These are phyloP conservation scores for Naganishia sp. DNA, from an alignment of 1,284 basidiomycete species.

Conservation along the genomic window DNA sequence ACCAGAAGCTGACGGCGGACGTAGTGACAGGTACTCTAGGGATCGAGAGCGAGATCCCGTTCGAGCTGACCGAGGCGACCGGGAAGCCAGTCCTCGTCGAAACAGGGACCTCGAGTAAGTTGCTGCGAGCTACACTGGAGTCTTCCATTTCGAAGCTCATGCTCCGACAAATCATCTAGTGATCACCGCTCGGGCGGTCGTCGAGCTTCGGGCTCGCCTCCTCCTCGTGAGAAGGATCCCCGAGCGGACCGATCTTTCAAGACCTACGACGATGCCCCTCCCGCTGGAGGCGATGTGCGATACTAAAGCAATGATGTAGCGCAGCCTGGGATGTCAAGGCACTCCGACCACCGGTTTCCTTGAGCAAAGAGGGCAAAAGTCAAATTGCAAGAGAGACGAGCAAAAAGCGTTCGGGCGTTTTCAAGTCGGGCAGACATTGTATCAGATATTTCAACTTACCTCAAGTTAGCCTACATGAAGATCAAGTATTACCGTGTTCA, in stretches of 20 bases:
- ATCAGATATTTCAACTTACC: slow-evolving; percentile 17
- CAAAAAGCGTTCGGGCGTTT: neutral
- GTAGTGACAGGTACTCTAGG: slow-evolving; percentile 23
- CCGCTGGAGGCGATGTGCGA: slow-evolving; percentile 32
- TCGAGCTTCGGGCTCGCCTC: slow-evolving; percentile 42
- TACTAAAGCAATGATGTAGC: slow-evolving; percentile 29
- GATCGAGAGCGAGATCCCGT: slow-evolving; percentile 24
- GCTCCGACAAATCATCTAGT: slow-evolving; percentile 29
- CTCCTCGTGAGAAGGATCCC: slow-evolving; percentile 38
- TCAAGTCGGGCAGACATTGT: slow-evolving; percentile 6
- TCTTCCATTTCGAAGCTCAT: slow-evolving; percentile 12
- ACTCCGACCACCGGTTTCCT: too few species aligned
- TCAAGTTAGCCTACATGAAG: slow-evolving; percentile 10
- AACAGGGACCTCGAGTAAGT: slow-evolving; percentile 26
- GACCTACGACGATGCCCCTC: slow-evolving; percentile 39
- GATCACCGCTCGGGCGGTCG: slow-evolving; percentile 32
- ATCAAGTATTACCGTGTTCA: slow-evolving; percentile 13
- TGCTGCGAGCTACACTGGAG: neutral
- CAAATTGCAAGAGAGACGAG: slow-evolving; percentile 3
- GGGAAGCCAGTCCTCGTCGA: slow-evolving; percentile 32
- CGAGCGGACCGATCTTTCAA: slow-evolving; percentile 37
- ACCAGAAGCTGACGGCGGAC: slow-evolving; percentile 39
- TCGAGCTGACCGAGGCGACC: slow-evolving; percentile 39
- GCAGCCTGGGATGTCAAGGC: too few species aligned
- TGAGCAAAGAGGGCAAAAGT: neutral